Conservation (phyloP, 768 basidiomycete genomes). For the Mrakia blollopis region DNA sequence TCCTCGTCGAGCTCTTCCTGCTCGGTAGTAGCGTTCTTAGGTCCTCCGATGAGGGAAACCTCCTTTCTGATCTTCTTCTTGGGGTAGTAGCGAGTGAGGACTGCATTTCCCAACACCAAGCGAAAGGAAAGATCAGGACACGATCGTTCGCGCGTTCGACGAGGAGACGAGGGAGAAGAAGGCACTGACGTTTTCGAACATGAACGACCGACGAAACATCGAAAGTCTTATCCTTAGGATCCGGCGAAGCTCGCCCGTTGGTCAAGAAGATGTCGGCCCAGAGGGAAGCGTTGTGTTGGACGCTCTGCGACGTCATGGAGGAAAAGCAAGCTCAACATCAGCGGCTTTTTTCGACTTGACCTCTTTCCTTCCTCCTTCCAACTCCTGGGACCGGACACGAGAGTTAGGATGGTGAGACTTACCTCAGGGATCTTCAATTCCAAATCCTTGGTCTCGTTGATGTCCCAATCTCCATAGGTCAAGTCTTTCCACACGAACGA, state of each 20-base stretch:
- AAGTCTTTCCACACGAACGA: conserved; percentile 72
- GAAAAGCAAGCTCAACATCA: conserved; percentile 1
- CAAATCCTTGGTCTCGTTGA: conserved; percentile 55
- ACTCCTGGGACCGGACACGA: neutral
- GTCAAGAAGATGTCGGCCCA: conserved; percentile 79
- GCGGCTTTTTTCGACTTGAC: no score
- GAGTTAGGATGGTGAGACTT: conserved; percentile 34
- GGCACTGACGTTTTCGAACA: conserved; percentile 64
- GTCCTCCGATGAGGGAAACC: conserved; percentile 63
- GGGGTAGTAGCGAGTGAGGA: conserved; percentile 77
- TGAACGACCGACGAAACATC: conserved; percentile 60
- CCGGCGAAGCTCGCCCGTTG: conserved; percentile 59
- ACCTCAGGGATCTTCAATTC: conserved; percentile 67
- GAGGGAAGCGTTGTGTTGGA: conserved; percentile 60
- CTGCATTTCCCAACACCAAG: no score
- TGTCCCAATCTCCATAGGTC: conserved; percentile 69
- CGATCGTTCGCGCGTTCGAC: neutral
- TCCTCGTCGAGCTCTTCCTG: conserved; percentile 47
- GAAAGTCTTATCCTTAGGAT: conserved; percentile 57
- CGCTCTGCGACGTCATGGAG: conserved; percentile 20
- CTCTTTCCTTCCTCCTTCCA: neutral
- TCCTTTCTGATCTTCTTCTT: conserved; percentile 69
- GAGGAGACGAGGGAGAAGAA: no score
- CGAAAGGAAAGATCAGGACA: neutral
- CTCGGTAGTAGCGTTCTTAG: conserved; percentile 40